Percentiles rank a stretch among this genome's conserved stretches.
These are phyloP conservation scores for Spongiforma sp. DNA, from an alignment of 1,284 basidiomycete genomes.

Conservation along the genomic window DNA sequence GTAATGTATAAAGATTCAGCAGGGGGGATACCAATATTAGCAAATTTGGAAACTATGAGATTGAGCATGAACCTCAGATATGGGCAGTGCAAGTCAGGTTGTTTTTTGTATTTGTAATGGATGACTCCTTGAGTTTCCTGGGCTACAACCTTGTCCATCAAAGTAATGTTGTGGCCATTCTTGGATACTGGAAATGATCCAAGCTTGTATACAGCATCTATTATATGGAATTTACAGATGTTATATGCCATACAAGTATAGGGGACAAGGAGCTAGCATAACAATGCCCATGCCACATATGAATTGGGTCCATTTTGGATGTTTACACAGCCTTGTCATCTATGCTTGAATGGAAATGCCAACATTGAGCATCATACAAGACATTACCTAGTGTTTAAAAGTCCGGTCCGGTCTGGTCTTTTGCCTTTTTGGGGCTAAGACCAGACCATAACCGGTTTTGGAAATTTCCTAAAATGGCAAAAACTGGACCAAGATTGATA, in stretches of 20 bases:
- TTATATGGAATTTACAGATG: not conserved
- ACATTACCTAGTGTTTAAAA: too few species aligned
- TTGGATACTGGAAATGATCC: slow-evolving; percentile 1
- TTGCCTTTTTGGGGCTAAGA: too few species aligned
- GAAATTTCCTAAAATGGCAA: too few species aligned
- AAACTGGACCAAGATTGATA: too few species aligned
- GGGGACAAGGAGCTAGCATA: not conserved
- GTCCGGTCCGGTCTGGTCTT: too few species aligned
- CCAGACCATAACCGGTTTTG: too few species aligned
- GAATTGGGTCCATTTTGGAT: too few species aligned
- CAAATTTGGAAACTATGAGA: not conserved
- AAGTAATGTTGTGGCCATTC: not conserved
- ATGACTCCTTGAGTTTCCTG: not conserved
- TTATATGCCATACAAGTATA: not conserved
- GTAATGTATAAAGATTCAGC: not conserved
- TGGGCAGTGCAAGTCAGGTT: not conserved
- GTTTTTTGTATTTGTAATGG: not conserved
- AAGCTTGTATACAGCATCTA: not conserved
- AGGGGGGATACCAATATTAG: not conserved
- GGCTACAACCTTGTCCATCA: not conserved
- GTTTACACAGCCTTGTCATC: too few species aligned
- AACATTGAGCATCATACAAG: too few species aligned
- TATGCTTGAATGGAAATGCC: too few species aligned
- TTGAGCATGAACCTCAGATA: not conserved
- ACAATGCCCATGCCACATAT: too few species aligned